phyloP scores from a whole-genome alignment of 805 yeast genomes.

The Scheffersomyces amazonensis region DNA sequence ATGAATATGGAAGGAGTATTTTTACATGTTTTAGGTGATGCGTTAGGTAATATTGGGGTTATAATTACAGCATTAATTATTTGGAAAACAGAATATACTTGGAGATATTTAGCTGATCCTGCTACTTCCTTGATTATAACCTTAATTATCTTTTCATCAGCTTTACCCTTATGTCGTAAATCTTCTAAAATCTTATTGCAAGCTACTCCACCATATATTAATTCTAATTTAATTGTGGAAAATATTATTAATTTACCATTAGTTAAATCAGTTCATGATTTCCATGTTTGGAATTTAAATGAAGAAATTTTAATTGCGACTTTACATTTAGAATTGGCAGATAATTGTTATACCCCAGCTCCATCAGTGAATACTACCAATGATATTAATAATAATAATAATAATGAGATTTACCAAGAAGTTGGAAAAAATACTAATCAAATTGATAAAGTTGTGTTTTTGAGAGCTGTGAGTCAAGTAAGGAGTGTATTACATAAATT shows the following conservation, averaged over 20 bases:
- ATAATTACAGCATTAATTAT: slow-evolving; percentile 85
- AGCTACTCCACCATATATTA: slow-evolving; percentile 85
- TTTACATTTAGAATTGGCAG: slow-evolving; percentile 71
- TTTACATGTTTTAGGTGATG: slow-evolving; percentile 93
- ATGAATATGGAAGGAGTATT: slow-evolving; percentile 97
- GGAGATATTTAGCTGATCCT: slow-evolving; percentile 89
- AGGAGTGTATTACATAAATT: slow-evolving; percentile 75
- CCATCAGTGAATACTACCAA: neutral
- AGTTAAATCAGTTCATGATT: slow-evolving; percentile 85
- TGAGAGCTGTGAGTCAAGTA: slow-evolving; percentile 69
- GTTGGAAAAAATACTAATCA: slow-evolving; percentile 28
- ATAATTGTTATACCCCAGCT: slow-evolving; percentile 3
- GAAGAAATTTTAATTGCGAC: slow-evolving; percentile 87
- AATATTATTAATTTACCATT: slow-evolving; percentile 68
- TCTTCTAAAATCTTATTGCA: slow-evolving; percentile 86
- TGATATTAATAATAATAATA: neutral
- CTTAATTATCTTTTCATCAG: slow-evolving; percentile 82
- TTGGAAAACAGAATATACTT: slow-evolving; percentile 87
- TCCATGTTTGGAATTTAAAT: slow-evolving; percentile 94
- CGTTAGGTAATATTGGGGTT: slow-evolving; percentile 92
- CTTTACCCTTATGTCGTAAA: slow-evolving; percentile 82
- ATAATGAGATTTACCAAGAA: neutral
- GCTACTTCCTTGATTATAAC: slow-evolving; percentile 82
- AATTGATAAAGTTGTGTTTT: slow-evolving; percentile 43
- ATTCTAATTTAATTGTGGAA: slow-evolving; percentile 68